Base-by-base conservation (phyloP, 495 filamentous ascomycete genomes). In the Pyrenula massariospora region DNA sequence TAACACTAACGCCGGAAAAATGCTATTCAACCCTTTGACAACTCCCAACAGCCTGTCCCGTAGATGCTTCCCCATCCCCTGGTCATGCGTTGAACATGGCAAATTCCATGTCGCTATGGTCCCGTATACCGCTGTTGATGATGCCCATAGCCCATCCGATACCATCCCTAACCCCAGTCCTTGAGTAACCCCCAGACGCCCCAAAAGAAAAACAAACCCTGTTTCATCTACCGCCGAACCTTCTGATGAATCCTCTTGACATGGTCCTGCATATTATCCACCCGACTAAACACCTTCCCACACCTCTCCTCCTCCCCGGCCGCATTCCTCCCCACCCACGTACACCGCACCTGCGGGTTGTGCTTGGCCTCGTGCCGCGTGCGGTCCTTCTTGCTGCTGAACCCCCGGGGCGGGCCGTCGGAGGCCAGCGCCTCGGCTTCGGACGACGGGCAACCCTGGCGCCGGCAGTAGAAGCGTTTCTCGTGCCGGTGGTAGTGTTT, bases 221-320 rank as follows among this genome's bases (percentile, higher is more conserved):
- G 31, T 42, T 15, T 42, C 31, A 42, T 42, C 15, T 42, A 42
- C 31, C 31, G 31, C 31, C 15, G 5, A 15, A 42, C 31, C 31
- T 42, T 42, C 31, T 42, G 22, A 60, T 80, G 77, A 55, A 79
- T 78, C 49, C 76, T 58, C 48, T 72, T 64, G 15, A 80, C 74
- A 68, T 80, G 77, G 62, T 80, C 74, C 52, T 76, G 77, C 82
- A 85, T 85, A 61, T 85, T 85, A 57, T 85, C 82, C 11, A 82
- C 74, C 22, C 82, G 68, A 65, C 80, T 83, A 59, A 85, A 85
- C 10, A 84, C 70, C 53, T 80, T 65, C 12, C 72, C 75, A 60
- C 82, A 85, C 19, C 50, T 52, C 50, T 52, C 50, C 22, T 24
- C 50, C 22, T 24, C 50, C 50, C 22, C 50, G 5, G 15, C 8